These are phyloP conservation scores for Ambrosia hybrid DNA, from an alignment of 140 eudicot genomes.

Conservation along the genomic window DNA sequence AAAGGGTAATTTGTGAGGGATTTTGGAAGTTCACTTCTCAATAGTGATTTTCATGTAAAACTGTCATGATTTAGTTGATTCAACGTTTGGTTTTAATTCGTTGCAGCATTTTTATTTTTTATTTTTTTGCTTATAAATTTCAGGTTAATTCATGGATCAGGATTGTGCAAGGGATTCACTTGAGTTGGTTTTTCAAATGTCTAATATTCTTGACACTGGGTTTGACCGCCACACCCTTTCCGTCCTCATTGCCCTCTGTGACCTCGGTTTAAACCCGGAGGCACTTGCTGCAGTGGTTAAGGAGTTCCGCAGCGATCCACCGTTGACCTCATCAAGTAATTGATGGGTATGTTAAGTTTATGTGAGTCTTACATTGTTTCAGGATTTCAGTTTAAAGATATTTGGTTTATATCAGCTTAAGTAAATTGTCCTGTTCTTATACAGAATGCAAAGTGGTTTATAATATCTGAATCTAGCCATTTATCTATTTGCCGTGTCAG, in stretches of 20 bases:
- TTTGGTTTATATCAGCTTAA: no score
- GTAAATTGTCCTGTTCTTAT: no score
- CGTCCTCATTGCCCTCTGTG: conserved; percentile 78
- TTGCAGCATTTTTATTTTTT: not conserved
- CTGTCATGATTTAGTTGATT: not conserved
- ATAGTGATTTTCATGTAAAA: not conserved
- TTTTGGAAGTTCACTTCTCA: not conserved
- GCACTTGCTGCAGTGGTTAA: conserved; percentile 73
- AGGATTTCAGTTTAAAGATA: not conserved
- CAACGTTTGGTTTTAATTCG: conserved; percentile 6
- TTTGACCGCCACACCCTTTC: conserved; percentile 87
- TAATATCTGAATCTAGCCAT: no score
- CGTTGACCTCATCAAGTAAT: conserved; percentile 24
- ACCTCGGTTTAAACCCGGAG: conserved; percentile 71
- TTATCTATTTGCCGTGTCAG: no score
- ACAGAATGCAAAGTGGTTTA: no score
- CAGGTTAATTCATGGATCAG: conserved; percentile 45
- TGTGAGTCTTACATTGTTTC: not conserved
- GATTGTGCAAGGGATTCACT: conserved; percentile 78
- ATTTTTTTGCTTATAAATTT: not conserved
- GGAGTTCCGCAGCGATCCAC: conserved; percentile 56
- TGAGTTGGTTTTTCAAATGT: conserved; percentile 78
- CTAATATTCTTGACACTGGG: conserved; percentile 80
- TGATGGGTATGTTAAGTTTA: conserved; percentile 10
- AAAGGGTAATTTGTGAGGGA: no score